These are phyloP conservation scores for Mediolabrus comicus DNA, from an alignment of 108 stramenopile species.

Conservation along the genomic window DNA sequence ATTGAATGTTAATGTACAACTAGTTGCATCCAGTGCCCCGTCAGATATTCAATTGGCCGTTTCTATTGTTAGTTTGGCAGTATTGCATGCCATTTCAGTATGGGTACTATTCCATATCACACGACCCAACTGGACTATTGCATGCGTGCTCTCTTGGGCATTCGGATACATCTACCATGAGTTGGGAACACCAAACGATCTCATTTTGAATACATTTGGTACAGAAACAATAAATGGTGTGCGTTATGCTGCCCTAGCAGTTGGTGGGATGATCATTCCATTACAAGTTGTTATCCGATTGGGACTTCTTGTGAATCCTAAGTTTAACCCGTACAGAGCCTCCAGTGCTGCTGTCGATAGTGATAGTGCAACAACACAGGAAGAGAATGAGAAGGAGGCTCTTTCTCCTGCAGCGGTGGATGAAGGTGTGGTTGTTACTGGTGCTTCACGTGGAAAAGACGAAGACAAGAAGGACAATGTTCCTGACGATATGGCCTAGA, in stretches of 20 bases:
- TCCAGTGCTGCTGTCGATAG: not conserved
- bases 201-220: slow-evolving; percentile 51
- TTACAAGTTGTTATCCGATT: slow-evolving; percentile 21
- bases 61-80: slow-evolving; percentile 53
- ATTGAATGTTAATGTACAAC: slow-evolving; percentile 74
- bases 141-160: slow-evolving; percentile 72
- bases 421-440: not conserved
- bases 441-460: not conserved
- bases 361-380: not conserved
- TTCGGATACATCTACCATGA: slow-evolving; percentile 55
- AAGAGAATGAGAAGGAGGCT: not conserved
- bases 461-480: not conserved
- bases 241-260: slow-evolving; percentile 34
- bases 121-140: slow-evolving; percentile 55
- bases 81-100: slow-evolving; percentile 53
- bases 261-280: slow-evolving; percentile 20
- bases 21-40: slow-evolving; percentile 41
- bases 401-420: not conserved
- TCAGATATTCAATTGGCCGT: slow-evolving; percentile 47
- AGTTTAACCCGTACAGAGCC: slow-evolving; percentile 33
- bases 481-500: not conserved
- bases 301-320: slow-evolving; percentile 8
- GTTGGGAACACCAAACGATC: slow-evolving; percentile 48
- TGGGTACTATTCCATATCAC: slow-evolving; percentile 44
- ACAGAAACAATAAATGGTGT: slow-evolving; percentile 29